Evolutionary conservation across 2,329 filamentous ascomycete species (phyloP).

Genomic region (Exophiala bonariae): DNA sequence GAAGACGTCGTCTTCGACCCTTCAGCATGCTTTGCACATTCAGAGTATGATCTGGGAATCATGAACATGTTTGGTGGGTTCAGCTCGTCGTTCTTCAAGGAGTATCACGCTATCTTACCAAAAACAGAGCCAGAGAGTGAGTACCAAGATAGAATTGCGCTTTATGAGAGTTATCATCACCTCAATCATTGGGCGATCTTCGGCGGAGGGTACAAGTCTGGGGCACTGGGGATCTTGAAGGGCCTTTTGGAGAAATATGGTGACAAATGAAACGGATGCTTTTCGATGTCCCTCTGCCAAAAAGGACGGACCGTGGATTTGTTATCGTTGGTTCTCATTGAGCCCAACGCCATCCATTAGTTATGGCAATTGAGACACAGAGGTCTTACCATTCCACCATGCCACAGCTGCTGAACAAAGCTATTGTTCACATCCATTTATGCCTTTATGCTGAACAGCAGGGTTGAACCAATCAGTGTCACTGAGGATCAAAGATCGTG

Average conservation of each 20-base stretch:
- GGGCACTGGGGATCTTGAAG: conserved; percentile 79
- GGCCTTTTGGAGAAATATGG: conserved; percentile 72
- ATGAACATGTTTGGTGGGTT: conserved; percentile 98
- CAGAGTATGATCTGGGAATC: conserved; percentile 87
- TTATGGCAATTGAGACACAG: too few relatives aligned
- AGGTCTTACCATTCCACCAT: too few relatives aligned
- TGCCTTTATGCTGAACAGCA: too few relatives aligned
- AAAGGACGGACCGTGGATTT: too few relatives aligned
- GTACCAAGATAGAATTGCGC: conserved; percentile 75
- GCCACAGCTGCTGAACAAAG: too few relatives aligned
- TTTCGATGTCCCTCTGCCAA: too few relatives aligned
- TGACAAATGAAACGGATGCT: conserved; percentile 13
- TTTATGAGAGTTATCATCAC: conserved; percentile 92
- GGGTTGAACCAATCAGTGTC: too few relatives aligned
- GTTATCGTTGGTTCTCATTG: too few relatives aligned
- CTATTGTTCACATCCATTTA: too few relatives aligned
- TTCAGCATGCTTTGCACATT: conserved; percentile 78
- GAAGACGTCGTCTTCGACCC: conserved; percentile 84
- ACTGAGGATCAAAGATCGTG: too few relatives aligned
- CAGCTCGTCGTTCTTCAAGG: conserved; percentile 66
- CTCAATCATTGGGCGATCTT: conserved; percentile 87
- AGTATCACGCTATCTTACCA: conserved; percentile 73
- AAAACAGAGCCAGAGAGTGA: conserved; percentile 79
- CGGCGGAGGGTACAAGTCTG: conserved; percentile 72
- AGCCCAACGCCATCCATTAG: too few relatives aligned